Evolutionary conservation across 108 stramenopile genomes (phyloP), one percentile per base, ranked within the genome.

Genomic region (Cylindrotheca closterium): DNA sequence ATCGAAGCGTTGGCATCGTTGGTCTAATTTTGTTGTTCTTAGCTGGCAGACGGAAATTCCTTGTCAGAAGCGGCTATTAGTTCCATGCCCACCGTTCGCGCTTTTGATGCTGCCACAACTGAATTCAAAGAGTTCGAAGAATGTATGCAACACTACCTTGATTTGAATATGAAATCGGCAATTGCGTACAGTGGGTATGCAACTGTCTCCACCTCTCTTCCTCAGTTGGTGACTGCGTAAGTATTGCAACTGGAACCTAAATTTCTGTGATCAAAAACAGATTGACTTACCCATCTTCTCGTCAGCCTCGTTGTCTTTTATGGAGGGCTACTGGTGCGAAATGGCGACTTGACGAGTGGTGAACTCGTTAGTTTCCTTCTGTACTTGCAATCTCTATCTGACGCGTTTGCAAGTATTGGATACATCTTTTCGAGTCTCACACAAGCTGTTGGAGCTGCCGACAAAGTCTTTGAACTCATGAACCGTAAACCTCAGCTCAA

Each of bases 31-130:
- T n/a, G 26, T 0, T n/a, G n/a, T 47, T 1, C 31, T 10, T 25
- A 60, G 34, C 77, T 95, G 21, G 94, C 94, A 12, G 80, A 90
- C 7, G 92, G 86, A 19, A 89, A 89, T 53, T 47, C 78, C 17
- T 70, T 90, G 15, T 79, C 82, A 7, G 90, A 93, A 58, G 90
- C 87, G 15, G 86, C 85, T 12, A 58, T 96, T 18, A 50, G 73
- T 28, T 61, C 73, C 60, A 93, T 96, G 88, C 63, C 83, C 7
- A 96, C 92, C 17, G 91, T 96, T 15, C 74, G 87, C 30, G 76
- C 86, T 17, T 90, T 96, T 55, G 94, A 85, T 51, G 86, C 87
- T 15, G 94, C 75, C 30, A 47, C 62, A 10, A 63, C 56, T 8
- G 90, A 92, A 73, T 58, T 78, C 28, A 50, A 61, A 34, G 84